phyloP scores from a whole-genome alignment of 2,329 filamentous ascomycete species.

The Pyrenochaeta sp. region DNA sequence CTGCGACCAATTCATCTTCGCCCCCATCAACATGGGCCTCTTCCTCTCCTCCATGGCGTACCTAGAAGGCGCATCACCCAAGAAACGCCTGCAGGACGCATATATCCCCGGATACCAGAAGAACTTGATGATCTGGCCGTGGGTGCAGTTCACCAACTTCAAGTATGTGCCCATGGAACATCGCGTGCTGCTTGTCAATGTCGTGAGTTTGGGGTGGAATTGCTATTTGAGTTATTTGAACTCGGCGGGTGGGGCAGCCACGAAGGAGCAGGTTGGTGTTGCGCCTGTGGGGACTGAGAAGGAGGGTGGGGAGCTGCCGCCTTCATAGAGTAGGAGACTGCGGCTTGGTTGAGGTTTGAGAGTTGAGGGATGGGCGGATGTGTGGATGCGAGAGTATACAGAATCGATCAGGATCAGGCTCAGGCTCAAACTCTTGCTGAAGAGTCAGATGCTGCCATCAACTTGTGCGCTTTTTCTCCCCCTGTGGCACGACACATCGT shows the following conservation, averaged over 20 bases:
- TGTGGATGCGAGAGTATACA: too few species aligned
- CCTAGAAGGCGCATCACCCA: conserved; percentile 72
- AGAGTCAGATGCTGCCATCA: too few species aligned
- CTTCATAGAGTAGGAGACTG: conserved; percentile 22
- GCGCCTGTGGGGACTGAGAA: conserved; percentile 22
- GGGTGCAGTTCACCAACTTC: conserved; percentile 87
- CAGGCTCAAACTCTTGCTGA: too few species aligned
- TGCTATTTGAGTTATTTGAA: conserved; percentile 53
- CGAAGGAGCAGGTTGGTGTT: conserved; percentile 16
- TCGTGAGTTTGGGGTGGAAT: conserved; percentile 71
- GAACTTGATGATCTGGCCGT: conserved; percentile 90
- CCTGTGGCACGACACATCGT: too few species aligned
- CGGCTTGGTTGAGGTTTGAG: too few species aligned
- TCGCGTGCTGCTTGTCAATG: conserved; percentile 84
- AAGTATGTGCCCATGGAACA: conserved; percentile 84
- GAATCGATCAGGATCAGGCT: too few species aligned
- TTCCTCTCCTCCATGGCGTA: conserved; percentile 88
- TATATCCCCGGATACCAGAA: conserved; percentile 77
- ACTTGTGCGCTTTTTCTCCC: too few species aligned
- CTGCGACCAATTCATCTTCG: conserved; percentile 81
- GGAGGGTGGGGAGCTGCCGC: conserved; percentile 38
- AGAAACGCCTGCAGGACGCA: conserved; percentile 74
- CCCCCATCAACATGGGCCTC: conserved; percentile 78
- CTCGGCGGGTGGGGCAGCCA: conserved; percentile 34
- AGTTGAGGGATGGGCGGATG: background rate